Evolutionary conservation across 169 alveolate genomes (phyloP).

Genomic region (Eimeria sp.): DNA sequence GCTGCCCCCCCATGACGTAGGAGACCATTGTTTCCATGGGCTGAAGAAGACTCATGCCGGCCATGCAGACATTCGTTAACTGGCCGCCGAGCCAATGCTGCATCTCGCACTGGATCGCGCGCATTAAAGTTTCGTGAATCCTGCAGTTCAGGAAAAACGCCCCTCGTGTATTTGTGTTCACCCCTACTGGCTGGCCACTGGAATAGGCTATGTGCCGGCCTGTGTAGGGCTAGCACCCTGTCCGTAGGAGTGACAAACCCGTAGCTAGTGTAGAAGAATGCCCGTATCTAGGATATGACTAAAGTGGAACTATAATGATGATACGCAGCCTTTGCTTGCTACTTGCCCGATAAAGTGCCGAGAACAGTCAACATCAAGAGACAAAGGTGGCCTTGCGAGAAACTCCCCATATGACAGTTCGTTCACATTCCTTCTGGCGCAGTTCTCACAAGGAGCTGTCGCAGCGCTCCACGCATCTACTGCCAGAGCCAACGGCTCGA

Average conservation of each 20-base stretch:
- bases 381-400: conserved; percentile 52
- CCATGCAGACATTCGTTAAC: conserved; percentile 79
- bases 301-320: neutral
- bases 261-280: neutral
- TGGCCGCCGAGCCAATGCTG: conserved; percentile 83
- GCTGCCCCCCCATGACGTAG: conserved; percentile 81
- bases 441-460: conserved; percentile 44
- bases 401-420: conserved; percentile 73
- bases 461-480: conserved; percentile 64
- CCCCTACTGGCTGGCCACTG: neutral
- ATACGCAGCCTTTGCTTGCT: neutral
- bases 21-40: conserved; percentile 85
- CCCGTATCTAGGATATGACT: neutral
- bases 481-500: conserved; percentile 64
- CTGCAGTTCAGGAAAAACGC: conserved; percentile 38
- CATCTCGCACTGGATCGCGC: conserved; percentile 82
- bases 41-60: conserved; percentile 77
- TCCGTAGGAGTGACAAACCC: neutral
- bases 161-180: neutral
- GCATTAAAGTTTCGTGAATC: conserved; percentile 75
- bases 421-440: conserved; percentile 8
- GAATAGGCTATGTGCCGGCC: neutral
- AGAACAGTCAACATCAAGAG: conserved; percentile 50
- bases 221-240: neutral
- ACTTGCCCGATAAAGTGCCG: conserved; percentile 74